Percentiles rank a stretch among this genome's conserved stretches.
Conservation (phyloP, 2,329 filamentous ascomycete species). For the Grosmannia clavigera region DNA sequence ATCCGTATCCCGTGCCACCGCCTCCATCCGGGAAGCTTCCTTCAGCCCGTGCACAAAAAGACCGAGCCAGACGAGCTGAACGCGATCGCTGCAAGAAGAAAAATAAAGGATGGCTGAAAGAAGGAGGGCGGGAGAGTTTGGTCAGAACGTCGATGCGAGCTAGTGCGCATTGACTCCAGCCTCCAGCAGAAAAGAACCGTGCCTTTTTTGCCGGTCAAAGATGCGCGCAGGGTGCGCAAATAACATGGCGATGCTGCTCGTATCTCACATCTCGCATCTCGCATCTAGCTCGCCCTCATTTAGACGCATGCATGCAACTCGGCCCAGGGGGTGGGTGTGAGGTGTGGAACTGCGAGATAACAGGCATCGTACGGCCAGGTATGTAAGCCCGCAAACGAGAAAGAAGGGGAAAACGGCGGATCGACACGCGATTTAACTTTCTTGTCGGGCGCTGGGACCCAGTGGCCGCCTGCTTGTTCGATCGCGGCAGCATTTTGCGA, state of each 20-base stretch:
- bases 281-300: too few relatives aligned
- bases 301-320: neutral
- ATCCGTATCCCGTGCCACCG: neutral
- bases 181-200: too few relatives aligned
- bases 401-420: neutral
- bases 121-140: too few relatives aligned
- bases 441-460: neutral
- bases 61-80: neutral
- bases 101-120: too few relatives aligned
- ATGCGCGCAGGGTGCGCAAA: too few relatives aligned
- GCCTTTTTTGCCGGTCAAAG: too few relatives aligned
- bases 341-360: neutral
- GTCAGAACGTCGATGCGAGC: too few relatives aligned
- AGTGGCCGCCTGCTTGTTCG: neutral
- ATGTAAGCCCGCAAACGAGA: neutral
- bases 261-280: too few relatives aligned
- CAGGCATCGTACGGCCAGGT: neutral
- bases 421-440: neutral
- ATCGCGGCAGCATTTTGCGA: neutral
- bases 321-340: neutral
- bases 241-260: too few relatives aligned
- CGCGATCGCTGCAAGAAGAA: too few relatives aligned
- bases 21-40: neutral
- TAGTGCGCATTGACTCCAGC: too few relatives aligned
- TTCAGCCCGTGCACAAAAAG: neutral